phyloP scores from a whole-genome alignment of 2,329 filamentous ascomycete genomes.

The Fusarium liriodendri region DNA sequence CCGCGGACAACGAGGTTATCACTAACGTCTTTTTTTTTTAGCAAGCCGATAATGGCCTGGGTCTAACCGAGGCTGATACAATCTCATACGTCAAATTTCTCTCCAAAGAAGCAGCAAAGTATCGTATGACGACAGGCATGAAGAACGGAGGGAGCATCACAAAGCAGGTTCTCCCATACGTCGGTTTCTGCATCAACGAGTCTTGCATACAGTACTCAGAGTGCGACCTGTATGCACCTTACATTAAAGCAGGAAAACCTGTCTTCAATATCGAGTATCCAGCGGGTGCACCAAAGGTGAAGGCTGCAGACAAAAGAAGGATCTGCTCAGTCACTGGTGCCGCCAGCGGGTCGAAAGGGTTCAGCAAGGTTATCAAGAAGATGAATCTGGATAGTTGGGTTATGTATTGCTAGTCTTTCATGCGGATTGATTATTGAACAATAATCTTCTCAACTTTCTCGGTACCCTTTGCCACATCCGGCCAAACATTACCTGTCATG shows the following conservation, averaged over 20 bases:
- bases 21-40: slow-evolving; percentile 24
- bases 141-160: slow-evolving; percentile 77
- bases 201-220: slow-evolving; percentile 72
- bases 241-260: slow-evolving; percentile 71
- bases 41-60: slow-evolving; percentile 72
- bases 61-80: slow-evolving; percentile 66
- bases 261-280: slow-evolving; percentile 82
- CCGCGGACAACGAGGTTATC: not conserved
- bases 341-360: slow-evolving; percentile 58
- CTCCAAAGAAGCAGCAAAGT: slow-evolving; percentile 61
- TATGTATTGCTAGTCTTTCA: slow-evolving; percentile 58
- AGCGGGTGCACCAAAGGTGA: slow-evolving; percentile 56
- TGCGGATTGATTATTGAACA: not conserved
- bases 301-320: slow-evolving; percentile 45
- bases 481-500: not conserved
- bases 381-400: slow-evolving; percentile 73
- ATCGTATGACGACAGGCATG: slow-evolving; percentile 71
- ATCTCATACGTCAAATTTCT: slow-evolving; percentile 71
- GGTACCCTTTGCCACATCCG: not conserved
- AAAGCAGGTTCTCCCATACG: slow-evolving; percentile 54
- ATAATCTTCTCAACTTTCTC: not conserved
- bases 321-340: slow-evolving; percentile 56
- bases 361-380: slow-evolving; percentile 75
- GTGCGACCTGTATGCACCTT: slow-evolving; percentile 67
- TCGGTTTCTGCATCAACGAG: slow-evolving; percentile 78